phyloP scores from a whole-genome alignment of 805 yeast species.

The Starmera caribaea region DNA sequence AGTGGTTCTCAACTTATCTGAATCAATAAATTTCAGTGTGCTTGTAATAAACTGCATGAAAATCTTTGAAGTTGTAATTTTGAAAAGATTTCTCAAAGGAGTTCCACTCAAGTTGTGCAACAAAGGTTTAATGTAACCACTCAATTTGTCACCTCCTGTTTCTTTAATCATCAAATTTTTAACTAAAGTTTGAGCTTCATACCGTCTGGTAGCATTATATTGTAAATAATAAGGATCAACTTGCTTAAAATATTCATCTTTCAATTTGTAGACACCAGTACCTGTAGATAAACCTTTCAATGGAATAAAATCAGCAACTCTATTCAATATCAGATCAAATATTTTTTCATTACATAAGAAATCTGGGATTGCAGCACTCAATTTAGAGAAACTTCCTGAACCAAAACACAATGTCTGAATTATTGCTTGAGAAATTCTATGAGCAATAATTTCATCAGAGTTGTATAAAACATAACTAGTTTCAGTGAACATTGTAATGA shows the following conservation, averaged over 20 bases:
- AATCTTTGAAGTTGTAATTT: slow-evolving; percentile 41
- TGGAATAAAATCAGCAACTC: slow-evolving; percentile 50
- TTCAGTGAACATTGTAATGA: slow-evolving; percentile 63
- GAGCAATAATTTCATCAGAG: slow-evolving; percentile 35
- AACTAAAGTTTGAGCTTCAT: slow-evolving; percentile 65
- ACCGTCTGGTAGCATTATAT: slow-evolving; percentile 67
- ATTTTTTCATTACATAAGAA: slow-evolving; percentile 61
- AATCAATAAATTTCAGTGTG: slow-evolving; percentile 30
- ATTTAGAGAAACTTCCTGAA: slow-evolving; percentile 59
- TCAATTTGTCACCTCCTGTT: slow-evolving; percentile 28
- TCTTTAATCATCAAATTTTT: slow-evolving; percentile 38
- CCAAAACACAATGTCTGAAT: slow-evolving; percentile 76
- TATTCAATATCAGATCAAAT: slow-evolving; percentile 53
- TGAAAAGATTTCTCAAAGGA: slow-evolving; percentile 35
- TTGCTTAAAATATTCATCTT: slow-evolving; percentile 37
- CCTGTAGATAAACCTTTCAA: slow-evolving; percentile 46
- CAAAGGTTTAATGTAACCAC: slow-evolving; percentile 50
- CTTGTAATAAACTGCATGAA: slow-evolving; percentile 45
- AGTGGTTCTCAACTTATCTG: slow-evolving; percentile 27
- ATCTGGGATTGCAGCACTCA: slow-evolving; percentile 66
- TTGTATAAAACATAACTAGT: slow-evolving; percentile 44
- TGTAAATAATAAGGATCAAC: slow-evolving; percentile 82
- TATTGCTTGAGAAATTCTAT: slow-evolving; percentile 57
- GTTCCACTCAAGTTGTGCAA: slow-evolving; percentile 24
- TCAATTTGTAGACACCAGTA: slow-evolving; percentile 58